Conservation (phyloP, 208 protist species). For the Leishmania braziliensis region DNA sequence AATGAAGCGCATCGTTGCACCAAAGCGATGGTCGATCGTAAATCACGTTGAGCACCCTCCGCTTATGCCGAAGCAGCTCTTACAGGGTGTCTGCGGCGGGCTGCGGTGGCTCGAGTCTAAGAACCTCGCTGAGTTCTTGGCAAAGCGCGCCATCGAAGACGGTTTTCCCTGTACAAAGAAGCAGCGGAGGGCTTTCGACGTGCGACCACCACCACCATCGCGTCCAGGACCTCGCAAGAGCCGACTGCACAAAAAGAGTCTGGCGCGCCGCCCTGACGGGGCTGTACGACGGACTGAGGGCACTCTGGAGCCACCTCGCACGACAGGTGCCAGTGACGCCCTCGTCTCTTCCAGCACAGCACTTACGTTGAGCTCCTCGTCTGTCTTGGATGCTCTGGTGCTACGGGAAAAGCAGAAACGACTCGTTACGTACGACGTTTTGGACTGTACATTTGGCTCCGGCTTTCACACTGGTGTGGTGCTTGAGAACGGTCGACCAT, state of each 20-base stretch:
- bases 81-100: slow-evolving; percentile 81
- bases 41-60: slow-evolving; percentile 86
- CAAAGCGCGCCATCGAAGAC: slow-evolving; percentile 71
- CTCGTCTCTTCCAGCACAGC: slow-evolving; percentile 2
- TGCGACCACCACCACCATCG: slow-evolving; percentile 21
- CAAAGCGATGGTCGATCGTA: slow-evolving; percentile 60
- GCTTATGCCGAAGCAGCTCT: slow-evolving; percentile 85
- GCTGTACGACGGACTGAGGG: background rate
- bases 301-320: background rate
- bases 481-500: slow-evolving; percentile 80
- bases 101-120: slow-evolving; percentile 77
- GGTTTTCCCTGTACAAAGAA: slow-evolving; percentile 52
- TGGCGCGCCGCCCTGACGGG: too few species aligned
- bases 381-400: slow-evolving; percentile 17
- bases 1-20: slow-evolving; percentile 74
- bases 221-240: slow-evolving; percentile 1
- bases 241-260: background rate
- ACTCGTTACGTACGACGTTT: slow-evolving; percentile 79
- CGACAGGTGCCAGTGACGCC: background rate
- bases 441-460: slow-evolving; percentile 88
- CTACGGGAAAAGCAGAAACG: slow-evolving; percentile 40
- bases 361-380: background rate
- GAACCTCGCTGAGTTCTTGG: slow-evolving; percentile 69
- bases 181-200: slow-evolving; percentile 41
- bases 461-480: slow-evolving; percentile 83